Evolutionary conservation across 805 yeast genomes (phyloP), one percentile per base, ranked within the genome.

Genomic region (Gaillardinia entomophila): DNA sequence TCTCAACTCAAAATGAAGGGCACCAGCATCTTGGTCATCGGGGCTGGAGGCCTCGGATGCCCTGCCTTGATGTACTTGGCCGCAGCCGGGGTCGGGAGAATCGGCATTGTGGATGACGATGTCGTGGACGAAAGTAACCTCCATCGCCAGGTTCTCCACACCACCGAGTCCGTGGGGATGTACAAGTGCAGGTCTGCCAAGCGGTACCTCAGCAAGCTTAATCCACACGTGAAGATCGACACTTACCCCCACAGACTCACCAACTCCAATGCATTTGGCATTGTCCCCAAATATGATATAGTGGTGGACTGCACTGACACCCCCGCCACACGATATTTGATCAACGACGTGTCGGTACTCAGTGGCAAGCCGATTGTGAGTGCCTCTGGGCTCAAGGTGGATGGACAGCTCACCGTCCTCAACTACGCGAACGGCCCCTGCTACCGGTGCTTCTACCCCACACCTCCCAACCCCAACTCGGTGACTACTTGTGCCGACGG

Each of bases 41-140:
- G 99, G 1, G 97, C 97, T 1, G 99, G 98, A 8, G 99, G 99
- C 0, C 66, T 92, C 5, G 97, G 98, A 0, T 82, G 94, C 44
- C 97, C 98, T 0, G 94, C 94, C 0, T 55, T 90, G 30, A 67
- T 84, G 27, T 92, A 92, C 50, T 58, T 92, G 2, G 79, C 80
- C 0, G 96, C 94, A 0, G 82, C 95, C 0, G 98, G 99, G 4
- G 62, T 90, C 3, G 97, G 95, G 1, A 55, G 60, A 2, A 66
- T 92, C 15, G 96, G 96, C 3, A 82, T 92, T 12, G 81, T 88
- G 2, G 99, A 92, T 57, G 75, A 78, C 47, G 99, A 92, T 55
- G 52, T 55, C 0, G 97, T 92, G 1, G 97, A 90, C 43, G 56
- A 61, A 0, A 84, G 96, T 6, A 92, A 92, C 53, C 60, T 92